A percentile compares a stretch with the other conserved stretches of the same genome.
phyloP scores from a whole-genome alignment of 176 grass and related monocot genomes.

The Raddia guianensis region DNA sequence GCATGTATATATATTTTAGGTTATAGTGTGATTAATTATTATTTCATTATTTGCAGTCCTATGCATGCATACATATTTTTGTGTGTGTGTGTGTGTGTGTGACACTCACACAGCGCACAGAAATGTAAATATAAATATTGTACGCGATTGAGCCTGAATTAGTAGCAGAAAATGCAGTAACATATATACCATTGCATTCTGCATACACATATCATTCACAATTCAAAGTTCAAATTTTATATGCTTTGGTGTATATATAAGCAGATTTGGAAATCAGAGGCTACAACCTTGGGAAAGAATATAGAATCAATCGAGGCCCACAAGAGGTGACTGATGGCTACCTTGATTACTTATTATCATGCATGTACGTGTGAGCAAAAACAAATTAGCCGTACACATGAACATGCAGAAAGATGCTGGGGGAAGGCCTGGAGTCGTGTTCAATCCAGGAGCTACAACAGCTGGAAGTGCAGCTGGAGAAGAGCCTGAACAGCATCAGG shows the following conservation, averaged over 20 bases:
- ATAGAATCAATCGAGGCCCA: constrained; percentile 55
- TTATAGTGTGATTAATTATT: not conserved
- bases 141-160: not conserved
- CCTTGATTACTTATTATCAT: not conserved
- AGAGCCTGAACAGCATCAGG: constrained; percentile 62
- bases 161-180: not conserved
- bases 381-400: not conserved
- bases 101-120: too few species aligned
- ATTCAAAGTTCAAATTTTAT: not conserved
- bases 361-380: not conserved
- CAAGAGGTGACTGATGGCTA: constrained; percentile 52
- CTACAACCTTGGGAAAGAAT: constrained; percentile 54
- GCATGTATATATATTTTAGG: not conserved
- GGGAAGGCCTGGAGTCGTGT: constrained; percentile 61
- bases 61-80: not conserved
- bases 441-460: constrained; percentile 65
- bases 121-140: not conserved
- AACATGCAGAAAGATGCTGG: constrained; percentile 66
- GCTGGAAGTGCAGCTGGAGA: constrained; percentile 65
- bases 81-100: too few species aligned
- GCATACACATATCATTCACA: not conserved
- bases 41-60: not conserved
- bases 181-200: not conserved
- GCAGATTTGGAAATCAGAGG: constrained; percentile 60
- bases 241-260: not conserved